phyloP scores from a whole-genome alignment of 805 yeast genomes.

The Cyberlindnera sargentensis region DNA sequence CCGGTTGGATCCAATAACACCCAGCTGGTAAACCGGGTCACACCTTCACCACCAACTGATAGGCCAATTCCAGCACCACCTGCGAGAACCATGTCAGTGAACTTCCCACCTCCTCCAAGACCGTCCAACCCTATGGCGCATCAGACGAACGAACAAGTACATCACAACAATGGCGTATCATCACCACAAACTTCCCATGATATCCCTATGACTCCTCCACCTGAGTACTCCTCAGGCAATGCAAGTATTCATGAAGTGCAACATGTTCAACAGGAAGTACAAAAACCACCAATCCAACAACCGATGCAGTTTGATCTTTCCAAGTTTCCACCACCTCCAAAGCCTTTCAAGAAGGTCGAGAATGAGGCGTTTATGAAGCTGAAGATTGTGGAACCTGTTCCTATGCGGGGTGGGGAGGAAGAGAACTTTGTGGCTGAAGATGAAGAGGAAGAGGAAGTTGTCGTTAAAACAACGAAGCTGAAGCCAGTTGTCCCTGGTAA shows the following conservation, averaged over 20 bases:
- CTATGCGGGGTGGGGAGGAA: not conserved
- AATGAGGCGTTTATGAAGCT: not conserved
- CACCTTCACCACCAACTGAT: not conserved
- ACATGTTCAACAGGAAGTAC: too few species aligned
- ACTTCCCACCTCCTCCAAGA: conserved; percentile 25
- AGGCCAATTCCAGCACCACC: conserved; percentile 1
- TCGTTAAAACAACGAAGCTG: not conserved
- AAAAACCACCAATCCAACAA: not conserved
- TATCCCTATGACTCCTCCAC: conserved; percentile 1
- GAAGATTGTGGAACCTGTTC: too few species aligned
- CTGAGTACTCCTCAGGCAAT: conserved; percentile 2
- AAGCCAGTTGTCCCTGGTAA: not conserved
- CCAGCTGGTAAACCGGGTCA: too few species aligned
- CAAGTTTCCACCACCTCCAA: conserved; percentile 19
- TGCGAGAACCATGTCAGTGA: not conserved
- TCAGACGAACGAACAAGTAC: conserved; percentile 7
- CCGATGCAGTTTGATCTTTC: conserved; percentile 2
- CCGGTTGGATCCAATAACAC: not conserved
- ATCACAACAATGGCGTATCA: conserved; percentile 2
- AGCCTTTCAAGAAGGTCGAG: conserved; percentile 12
- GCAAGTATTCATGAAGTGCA: too few species aligned
- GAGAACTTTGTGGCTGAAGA: not conserved
- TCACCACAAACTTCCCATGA: too few species aligned
- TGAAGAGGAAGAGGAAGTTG: not conserved
- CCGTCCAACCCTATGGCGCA: conserved; percentile 11